Percentiles rank a stretch among this genome's conserved stretches.
Evolutionary conservation across 2,329 filamentous ascomycete species (phyloP).

Genomic region (Diaporthe amygdali): DNA sequence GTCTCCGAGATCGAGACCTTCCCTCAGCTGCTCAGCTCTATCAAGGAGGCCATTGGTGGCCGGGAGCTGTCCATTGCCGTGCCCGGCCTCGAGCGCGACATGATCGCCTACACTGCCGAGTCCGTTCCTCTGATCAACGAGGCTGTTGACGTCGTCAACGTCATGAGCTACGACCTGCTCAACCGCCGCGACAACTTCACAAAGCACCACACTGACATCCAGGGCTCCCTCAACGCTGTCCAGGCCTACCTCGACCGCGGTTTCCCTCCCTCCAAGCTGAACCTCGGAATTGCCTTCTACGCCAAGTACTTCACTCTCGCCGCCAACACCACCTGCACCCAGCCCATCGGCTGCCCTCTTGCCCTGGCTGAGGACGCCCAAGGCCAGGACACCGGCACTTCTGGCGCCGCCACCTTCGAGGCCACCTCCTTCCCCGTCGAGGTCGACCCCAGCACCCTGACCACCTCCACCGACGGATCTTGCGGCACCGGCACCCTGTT

Average conservation of each 20-base stretch:
- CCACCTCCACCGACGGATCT: conserved; percentile 23
- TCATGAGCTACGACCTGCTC: conserved; percentile 74
- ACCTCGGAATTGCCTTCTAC: conserved; percentile 71
- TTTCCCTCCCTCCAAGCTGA: conserved; percentile 56
- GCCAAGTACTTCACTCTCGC: conserved; percentile 67
- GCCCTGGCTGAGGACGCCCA: conserved; percentile 61
- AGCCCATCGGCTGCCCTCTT: conserved; percentile 60
- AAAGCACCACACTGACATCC: conserved; percentile 68
- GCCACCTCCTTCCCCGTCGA: conserved; percentile 31
- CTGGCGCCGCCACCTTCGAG: conserved; percentile 53
- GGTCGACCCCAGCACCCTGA: conserved; percentile 24
- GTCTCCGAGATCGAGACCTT: conserved; percentile 67
- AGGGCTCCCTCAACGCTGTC: conserved; percentile 58
- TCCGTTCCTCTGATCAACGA: conserved; percentile 63
- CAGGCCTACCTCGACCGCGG: conserved; percentile 65
- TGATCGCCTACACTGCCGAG: conserved; percentile 68
- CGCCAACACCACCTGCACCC: conserved; percentile 43
- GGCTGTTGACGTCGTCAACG: conserved; percentile 70
- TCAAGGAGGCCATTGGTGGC: conserved; percentile 63
- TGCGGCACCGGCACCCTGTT: conserved; percentile 29
- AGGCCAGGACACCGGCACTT: conserved; percentile 62
- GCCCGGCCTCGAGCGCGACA: conserved; percentile 66
- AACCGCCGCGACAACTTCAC: conserved; percentile 71
- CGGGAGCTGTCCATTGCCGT: conserved; percentile 73
- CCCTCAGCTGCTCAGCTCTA: conserved; percentile 62